Base-by-base conservation (phyloP, 176 grass and related monocot genomes). In the Themeda triandra region DNA sequence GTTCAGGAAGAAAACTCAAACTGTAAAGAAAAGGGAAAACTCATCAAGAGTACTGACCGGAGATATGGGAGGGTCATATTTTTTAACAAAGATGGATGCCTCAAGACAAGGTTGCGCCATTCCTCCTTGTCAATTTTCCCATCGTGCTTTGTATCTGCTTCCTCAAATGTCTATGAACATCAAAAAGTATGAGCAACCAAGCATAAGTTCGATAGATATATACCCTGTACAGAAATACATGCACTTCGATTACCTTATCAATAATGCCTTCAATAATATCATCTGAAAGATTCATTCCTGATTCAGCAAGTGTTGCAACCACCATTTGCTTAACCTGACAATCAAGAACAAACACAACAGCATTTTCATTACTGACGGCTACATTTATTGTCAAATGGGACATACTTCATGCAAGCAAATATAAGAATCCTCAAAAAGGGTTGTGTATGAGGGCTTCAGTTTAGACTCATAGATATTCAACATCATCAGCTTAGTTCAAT, bases 31-130 rank as follows among this genome's bases (percentile, higher is more conserved):
- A 32, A 24, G 31, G 14, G 65, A 10, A 67, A 79, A 46, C 68
- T 51, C 13, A 18, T 65, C 30, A 74, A 8, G 56, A 66, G 72
- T 59, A 85, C 65, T 48, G 40, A 95, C 93, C 82, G 86, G 39
- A 94, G 90, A 80, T 92, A 94, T 24, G 87, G 85, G 32, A 94
- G 85, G 19, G 92, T 94, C 92, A 94, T 94, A 67, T 94, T 94
- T 87, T 92, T 94, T 56, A 94, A 80, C 76, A 94, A 81, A 83
- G 92, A 94, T 77, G 92, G 92, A 86, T 94, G 87, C 90, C 87
- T 88, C 82, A 88, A 69, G 53, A 90, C 92, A 88, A 94, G 90
- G 74, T 42, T 90, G 36, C 82, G 82, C 92, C 92, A 94, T 78
- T 94, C 90, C 36, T 94, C 90, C 72, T 92, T 94, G 78, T 94